Conservation (phyloP, 1,139 yeast genomes). For the Candida glucosophila region DNA sequence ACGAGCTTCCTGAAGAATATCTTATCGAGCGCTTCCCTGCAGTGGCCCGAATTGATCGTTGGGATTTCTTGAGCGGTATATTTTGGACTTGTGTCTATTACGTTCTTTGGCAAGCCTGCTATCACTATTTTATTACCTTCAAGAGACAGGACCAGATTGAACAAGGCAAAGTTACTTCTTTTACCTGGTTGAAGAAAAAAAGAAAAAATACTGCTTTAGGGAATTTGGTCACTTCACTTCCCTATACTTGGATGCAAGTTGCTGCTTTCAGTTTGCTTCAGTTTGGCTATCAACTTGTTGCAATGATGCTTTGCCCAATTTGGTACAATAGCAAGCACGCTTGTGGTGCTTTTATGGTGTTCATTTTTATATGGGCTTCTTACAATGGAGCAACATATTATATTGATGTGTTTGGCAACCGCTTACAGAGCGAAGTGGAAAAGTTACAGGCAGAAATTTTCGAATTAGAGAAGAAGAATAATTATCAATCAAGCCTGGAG, state of each 20-base stretch:
- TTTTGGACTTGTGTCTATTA: slow-evolving; percentile 78
- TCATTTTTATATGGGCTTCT: slow-evolving; percentile 70
- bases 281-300: slow-evolving; percentile 75
- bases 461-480: slow-evolving; percentile 45
- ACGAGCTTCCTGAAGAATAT: slow-evolving; percentile 56
- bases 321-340: slow-evolving; percentile 68
- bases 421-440: slow-evolving; percentile 75
- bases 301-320: slow-evolving; percentile 84
- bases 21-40: slow-evolving; percentile 67
- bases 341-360: slow-evolving; percentile 59
- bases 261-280: slow-evolving; percentile 81
- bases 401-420: slow-evolving; percentile 81
- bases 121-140: slow-evolving; percentile 88
- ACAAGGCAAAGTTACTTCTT: slow-evolving; percentile 81
- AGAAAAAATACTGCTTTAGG: slow-evolving; percentile 62
- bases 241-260: slow-evolving; percentile 75
- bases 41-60: slow-evolving; percentile 52
- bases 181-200: slow-evolving; percentile 70
- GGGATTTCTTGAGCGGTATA: slow-evolving; percentile 70
- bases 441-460: slow-evolving; percentile 63
- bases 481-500: no score
- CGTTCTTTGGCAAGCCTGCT: slow-evolving; percentile 82
- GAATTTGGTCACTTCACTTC: slow-evolving; percentile 71
- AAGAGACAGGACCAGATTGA: slow-evolving; percentile 71
- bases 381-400: slow-evolving; percentile 95